Evolutionary conservation across 768 basidiomycete species (phyloP).

Genomic region (Boletus pseudopeckii): DNA sequence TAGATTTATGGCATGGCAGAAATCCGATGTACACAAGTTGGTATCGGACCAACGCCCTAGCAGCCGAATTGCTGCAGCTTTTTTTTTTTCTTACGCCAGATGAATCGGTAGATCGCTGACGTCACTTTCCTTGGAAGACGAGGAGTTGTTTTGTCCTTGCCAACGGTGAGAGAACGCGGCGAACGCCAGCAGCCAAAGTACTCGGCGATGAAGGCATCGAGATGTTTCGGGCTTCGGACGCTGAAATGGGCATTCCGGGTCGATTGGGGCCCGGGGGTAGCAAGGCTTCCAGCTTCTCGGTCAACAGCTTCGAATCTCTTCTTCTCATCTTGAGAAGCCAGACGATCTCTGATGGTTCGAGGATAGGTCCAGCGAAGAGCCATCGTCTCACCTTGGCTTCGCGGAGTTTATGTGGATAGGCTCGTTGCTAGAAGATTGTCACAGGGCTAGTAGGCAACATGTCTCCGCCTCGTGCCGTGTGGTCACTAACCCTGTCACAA

Average conservation of each 20-base stretch:
- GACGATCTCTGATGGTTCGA: conserved; percentile 10
- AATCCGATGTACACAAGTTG: no score
- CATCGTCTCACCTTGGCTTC: not conserved
- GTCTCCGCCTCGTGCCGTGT: not conserved
- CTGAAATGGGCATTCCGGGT: not conserved
- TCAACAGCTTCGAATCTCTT: not conserved
- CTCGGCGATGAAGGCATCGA: conserved; percentile 8
- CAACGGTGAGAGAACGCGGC: conserved; percentile 29
- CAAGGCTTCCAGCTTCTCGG: not conserved
- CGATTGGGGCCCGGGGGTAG: not conserved
- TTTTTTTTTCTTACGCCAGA: no score
- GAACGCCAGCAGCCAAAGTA: conserved; percentile 18
- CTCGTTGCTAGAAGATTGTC: no score
- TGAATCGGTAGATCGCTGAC: not conserved
- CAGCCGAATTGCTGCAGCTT: no score
- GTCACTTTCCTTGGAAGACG: not conserved
- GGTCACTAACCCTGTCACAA: not conserved
- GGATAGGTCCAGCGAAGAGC: conserved; percentile 9
- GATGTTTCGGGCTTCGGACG: not conserved
- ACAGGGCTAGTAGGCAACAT: not conserved
- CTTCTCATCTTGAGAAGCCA: conserved; percentile 11
- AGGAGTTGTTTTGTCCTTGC: conserved; percentile 5
- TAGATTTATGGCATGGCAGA: not conserved
- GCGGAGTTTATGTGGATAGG: not conserved
- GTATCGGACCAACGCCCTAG: no score